phyloP scores from a whole-genome alignment of 352 stramenopile species.

The Pythium monospermum region DNA sequence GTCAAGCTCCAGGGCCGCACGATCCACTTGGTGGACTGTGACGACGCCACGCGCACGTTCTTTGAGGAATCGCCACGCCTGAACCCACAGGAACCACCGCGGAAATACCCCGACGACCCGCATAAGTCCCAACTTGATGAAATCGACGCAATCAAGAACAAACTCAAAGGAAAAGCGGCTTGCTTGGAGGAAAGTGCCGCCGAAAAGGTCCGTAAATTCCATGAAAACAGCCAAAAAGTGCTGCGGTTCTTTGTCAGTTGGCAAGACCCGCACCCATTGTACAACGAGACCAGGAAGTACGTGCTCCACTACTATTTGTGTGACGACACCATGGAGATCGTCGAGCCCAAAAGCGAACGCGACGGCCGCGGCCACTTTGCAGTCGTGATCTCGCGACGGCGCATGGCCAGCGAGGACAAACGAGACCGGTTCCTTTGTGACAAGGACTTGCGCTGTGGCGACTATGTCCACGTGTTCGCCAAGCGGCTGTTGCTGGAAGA shows the following conservation, averaged over 20 bases:
- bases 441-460: conserved; percentile 78
- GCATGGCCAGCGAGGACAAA: conserved; percentile 39
- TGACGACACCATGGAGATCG: conserved; percentile 90
- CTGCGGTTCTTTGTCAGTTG: conserved; percentile 91
- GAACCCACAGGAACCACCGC: conserved; percentile 27
- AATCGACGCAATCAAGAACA: conserved; percentile 47
- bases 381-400: conserved; percentile 78
- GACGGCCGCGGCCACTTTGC: conserved; percentile 58
- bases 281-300: conserved; percentile 85
- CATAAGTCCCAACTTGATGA: conserved; percentile 43
- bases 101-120: conserved; percentile 78
- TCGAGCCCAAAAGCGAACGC: conserved; percentile 63
- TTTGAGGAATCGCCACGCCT: conserved; percentile 49
- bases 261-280: conserved; percentile 87
- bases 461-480: conserved; percentile 81
- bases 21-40: conserved; percentile 87
- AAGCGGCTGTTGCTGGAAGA: conserved; percentile 85
- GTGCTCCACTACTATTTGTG: conserved; percentile 90
- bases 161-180: conserved; percentile 26
- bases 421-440: conserved; percentile 43
- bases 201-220: conserved; percentile 63
- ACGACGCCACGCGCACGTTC: conserved; percentile 78
- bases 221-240: conserved; percentile 78
- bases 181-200: conserved; percentile 28
- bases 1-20: conserved; percentile 75